A percentile compares a stretch with the other conserved stretches of the same genome.
phyloP scores from a whole-genome alignment of 306 rosid species.

The Cicer bijugum region DNA sequence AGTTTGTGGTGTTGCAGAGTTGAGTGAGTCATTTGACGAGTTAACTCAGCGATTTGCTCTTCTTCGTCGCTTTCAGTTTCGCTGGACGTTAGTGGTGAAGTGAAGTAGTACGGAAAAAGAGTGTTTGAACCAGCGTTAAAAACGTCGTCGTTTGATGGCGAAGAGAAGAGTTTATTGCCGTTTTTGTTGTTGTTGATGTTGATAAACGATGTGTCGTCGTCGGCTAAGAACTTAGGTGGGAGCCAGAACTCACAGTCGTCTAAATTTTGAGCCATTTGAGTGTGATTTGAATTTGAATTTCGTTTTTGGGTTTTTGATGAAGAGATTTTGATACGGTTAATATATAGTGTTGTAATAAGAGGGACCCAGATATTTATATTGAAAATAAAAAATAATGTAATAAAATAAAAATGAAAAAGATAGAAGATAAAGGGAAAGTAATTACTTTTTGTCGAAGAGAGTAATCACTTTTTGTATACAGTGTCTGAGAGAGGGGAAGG shows the following conservation, averaged over 20 bases:
- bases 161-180: not conserved
- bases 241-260: slow-evolving; percentile 81
- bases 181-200: too few relatives aligned
- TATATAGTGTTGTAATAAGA: not conserved
- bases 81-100: slow-evolving; percentile 58
- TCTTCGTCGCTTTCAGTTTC: slow-evolving; percentile 84
- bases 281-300: not conserved
- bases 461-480: not conserved
- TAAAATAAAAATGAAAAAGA: not conserved
- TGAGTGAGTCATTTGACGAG: slow-evolving; percentile 62
- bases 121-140: slow-evolving; percentile 4
- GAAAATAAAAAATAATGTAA: not conserved
- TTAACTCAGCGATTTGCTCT: slow-evolving; percentile 63
- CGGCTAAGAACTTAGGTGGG: slow-evolving; percentile 63
- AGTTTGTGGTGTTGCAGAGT: slow-evolving; percentile 46
- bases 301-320: not conserved
- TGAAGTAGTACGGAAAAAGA: slow-evolving; percentile 44
- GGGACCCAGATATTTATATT: slow-evolving; percentile 1
- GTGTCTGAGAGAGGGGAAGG: not conserved
- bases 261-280: slow-evolving; percentile 55
- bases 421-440: not conserved
- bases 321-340: not conserved
- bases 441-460: not conserved
- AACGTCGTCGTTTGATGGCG: slow-evolving; percentile 26
- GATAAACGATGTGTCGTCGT: slow-evolving; percentile 37